These are phyloP conservation scores for Candida quercuum DNA, from an alignment of 805 yeast genomes.

Conservation along the genomic window DNA sequence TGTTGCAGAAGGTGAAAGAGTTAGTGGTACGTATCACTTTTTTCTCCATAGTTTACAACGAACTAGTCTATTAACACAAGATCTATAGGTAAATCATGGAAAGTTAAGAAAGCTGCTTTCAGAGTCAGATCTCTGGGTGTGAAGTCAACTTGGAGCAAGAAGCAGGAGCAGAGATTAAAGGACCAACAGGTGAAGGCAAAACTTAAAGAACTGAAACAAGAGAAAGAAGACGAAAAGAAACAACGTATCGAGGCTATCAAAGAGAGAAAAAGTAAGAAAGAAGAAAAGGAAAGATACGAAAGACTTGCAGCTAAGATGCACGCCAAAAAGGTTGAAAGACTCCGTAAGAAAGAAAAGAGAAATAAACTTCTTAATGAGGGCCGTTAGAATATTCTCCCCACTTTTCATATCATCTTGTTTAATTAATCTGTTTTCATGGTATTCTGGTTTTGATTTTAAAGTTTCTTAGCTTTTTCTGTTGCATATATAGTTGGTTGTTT, in stretches of 20 bases:
- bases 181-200: constrained; percentile 65
- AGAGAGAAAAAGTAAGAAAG: constrained; percentile 75
- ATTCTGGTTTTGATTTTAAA: too few relatives aligned
- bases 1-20: constrained; percentile 19
- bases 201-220: constrained; percentile 69
- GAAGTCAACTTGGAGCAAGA: constrained; percentile 55
- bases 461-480: too few relatives aligned
- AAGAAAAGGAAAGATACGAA: constrained; percentile 85
- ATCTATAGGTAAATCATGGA: constrained; percentile 65
- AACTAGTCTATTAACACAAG: constrained; percentile 1
- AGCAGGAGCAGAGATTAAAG: constrained; percentile 59
- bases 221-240: constrained; percentile 58
- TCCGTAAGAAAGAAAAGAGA: constrained; percentile 89
- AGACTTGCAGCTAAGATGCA: constrained; percentile 82
- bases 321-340: constrained; percentile 83
- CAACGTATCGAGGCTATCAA: constrained; percentile 51
- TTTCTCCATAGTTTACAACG: not conserved
- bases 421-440: not conserved
- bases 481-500: too few relatives aligned
- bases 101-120: constrained; percentile 60
- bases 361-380: constrained; percentile 82
- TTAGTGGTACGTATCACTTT: constrained; percentile 14
- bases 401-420: not conserved
- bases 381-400: constrained; percentile 40
- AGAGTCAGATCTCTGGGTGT: constrained; percentile 60